Evolutionary conservation across 495 filamentous ascomycete genomes (phyloP).

Genomic region (Penicillium alfredii): DNA sequence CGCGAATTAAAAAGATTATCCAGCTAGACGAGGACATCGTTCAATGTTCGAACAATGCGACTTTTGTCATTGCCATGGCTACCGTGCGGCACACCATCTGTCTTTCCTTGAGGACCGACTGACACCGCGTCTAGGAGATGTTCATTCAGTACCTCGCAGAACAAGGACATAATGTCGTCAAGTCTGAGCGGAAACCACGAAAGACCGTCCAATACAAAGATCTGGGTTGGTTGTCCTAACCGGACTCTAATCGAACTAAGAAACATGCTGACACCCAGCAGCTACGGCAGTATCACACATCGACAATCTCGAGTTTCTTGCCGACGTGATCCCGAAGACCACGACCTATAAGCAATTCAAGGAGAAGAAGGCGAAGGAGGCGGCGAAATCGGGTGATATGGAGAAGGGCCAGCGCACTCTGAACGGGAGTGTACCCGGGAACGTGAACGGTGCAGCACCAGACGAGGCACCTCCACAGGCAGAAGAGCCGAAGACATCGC

Average conservation of each 20-base stretch:
- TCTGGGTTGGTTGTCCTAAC: slow-evolving; percentile 37
- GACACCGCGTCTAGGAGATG: slow-evolving; percentile 60
- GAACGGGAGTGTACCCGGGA: slow-evolving; percentile 28
- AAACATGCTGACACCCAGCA: slow-evolving; percentile 25
- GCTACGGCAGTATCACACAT: slow-evolving; percentile 82
- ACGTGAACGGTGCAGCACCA: slow-evolving; percentile 28
- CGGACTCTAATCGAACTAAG: neutral
- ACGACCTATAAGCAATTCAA: slow-evolving; percentile 75
- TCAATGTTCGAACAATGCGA: slow-evolving; percentile 83
- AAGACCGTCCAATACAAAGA: slow-evolving; percentile 96
- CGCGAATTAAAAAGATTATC: slow-evolving; percentile 91
- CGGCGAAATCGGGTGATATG: slow-evolving; percentile 34
- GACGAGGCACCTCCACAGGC: slow-evolving; percentile 7
- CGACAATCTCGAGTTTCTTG: slow-evolving; percentile 92
- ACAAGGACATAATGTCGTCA: slow-evolving; percentile 82
- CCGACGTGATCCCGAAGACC: slow-evolving; percentile 85
- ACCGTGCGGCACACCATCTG: slow-evolving; percentile 48
- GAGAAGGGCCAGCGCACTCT: slow-evolving; percentile 52
- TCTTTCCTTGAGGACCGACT: slow-evolving; percentile 6
- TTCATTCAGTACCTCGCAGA: slow-evolving; percentile 89
- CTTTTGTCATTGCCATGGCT: slow-evolving; percentile 89
- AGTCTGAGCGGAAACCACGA: slow-evolving; percentile 82
- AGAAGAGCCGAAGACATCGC: slow-evolving; percentile 17
- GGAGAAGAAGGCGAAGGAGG: slow-evolving; percentile 50
- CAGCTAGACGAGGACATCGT: slow-evolving; percentile 76